Evolutionary conservation across 176 grass and related monocot species (phyloP).

Genomic region (Alopecurus myosuroides): DNA sequence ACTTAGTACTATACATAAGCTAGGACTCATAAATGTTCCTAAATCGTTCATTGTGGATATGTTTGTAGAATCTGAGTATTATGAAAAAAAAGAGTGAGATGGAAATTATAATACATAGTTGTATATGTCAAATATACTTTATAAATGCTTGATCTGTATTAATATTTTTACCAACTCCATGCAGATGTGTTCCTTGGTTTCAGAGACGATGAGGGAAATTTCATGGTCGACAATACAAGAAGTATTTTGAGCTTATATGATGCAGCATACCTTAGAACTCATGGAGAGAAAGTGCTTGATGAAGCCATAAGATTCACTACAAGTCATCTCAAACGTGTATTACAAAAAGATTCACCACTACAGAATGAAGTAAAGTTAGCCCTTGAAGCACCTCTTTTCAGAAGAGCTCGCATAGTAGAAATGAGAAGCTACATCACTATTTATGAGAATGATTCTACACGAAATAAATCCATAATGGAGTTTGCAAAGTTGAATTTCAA

Average conservation of each 20-base stretch:
- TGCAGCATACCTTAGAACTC: constrained; percentile 23
- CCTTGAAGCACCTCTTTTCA: constrained; percentile 24
- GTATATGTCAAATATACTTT: not conserved
- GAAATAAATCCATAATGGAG: constrained; percentile 30
- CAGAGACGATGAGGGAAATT: constrained; percentile 16
- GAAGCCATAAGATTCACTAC: constrained; percentile 29
- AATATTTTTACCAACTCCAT: not conserved
- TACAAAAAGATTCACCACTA: not conserved
- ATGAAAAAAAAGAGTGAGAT: not conserved
- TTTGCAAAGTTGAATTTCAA: constrained; percentile 48
- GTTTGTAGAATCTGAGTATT: not conserved
- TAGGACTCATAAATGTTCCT: not conserved
- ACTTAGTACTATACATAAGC: not conserved
- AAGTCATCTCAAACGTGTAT: not conserved
- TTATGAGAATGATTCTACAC: constrained; percentile 17
- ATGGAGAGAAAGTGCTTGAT: constrained; percentile 25
- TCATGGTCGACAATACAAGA: not conserved
- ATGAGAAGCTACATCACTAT: constrained; percentile 39
- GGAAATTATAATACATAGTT: not conserved
- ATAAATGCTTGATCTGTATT: not conserved
- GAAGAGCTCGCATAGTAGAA: constrained; percentile 21
- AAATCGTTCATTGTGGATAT: not conserved
- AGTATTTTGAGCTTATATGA: constrained; percentile 42
- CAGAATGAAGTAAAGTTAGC: not conserved
- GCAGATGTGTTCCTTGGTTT: constrained; percentile 28